A percentile compares a stretch with the other conserved stretches of the same genome.
Evolutionary conservation across 768 basidiomycete species (phyloP).

Genomic region (Pseudohyphozyma bogoriensis): DNA sequence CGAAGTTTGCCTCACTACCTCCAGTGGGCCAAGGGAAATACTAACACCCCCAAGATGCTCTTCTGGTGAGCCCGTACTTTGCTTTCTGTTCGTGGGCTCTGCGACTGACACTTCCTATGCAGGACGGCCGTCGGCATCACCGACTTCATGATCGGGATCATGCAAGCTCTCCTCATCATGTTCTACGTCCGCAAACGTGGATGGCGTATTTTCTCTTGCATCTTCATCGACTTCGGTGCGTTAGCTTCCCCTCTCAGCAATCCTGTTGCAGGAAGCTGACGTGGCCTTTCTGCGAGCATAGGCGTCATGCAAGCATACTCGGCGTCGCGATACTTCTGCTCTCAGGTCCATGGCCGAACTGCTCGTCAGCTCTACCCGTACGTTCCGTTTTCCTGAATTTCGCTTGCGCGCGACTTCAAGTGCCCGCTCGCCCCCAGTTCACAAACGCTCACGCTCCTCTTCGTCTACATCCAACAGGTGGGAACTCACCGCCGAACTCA

Average conservation of each 20-base stretch:
- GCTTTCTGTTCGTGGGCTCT: not conserved
- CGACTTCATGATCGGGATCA: not conserved
- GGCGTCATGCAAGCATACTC: conserved; percentile 5
- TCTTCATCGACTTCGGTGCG: conserved; percentile 2
- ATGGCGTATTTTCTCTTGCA: conserved; percentile 1
- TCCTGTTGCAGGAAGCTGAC: not conserved
- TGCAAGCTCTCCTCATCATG: not conserved
- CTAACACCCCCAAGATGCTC: conserved; percentile 5
- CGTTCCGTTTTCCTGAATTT: not conserved
- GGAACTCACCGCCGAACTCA: not conserved
- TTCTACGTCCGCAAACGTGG: not conserved
- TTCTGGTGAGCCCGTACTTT: not conserved
- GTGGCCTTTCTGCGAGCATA: not conserved
- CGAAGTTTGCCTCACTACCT: conserved; percentile 6
- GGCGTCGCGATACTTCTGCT: conserved; percentile 5
- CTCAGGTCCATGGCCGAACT: conserved; percentile 1
- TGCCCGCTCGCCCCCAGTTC: not conserved
- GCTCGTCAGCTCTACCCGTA: conserved; percentile 4
- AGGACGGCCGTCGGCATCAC: not conserved
- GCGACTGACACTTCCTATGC: not conserved
- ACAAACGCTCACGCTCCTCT: not conserved
- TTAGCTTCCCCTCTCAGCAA: not conserved
- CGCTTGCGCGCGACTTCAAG: too few species aligned
- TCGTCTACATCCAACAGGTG: not conserved
- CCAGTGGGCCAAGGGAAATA: conserved; percentile 2